Evolutionary conservation across 768 basidiomycete species (phyloP).

Genomic region (Tricholoma hemisulphureum): DNA sequence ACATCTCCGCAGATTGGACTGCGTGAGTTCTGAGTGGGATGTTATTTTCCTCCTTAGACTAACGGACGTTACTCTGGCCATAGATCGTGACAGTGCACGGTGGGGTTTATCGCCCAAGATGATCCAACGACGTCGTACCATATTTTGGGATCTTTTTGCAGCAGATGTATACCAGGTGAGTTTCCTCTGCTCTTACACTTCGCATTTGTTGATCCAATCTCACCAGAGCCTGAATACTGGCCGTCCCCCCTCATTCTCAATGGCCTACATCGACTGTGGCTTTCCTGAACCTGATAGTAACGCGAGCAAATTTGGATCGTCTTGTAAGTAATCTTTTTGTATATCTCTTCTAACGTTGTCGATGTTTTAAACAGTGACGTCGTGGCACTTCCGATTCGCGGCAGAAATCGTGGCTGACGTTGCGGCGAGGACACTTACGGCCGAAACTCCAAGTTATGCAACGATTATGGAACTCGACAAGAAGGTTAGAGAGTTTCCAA

Average conservation of each 20-base stretch:
- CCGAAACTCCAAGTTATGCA: conserved; percentile 61
- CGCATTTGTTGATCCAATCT: background rate
- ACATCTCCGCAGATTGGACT: conserved; percentile 51
- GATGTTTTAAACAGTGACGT: conserved; percentile 40
- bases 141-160: conserved; percentile 82
- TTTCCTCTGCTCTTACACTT: background rate
- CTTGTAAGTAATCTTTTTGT: conserved; percentile 27
- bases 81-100: conserved; percentile 64
- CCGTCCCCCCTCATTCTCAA: conserved; percentile 65
- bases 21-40: conserved; percentile 43
- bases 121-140: conserved; percentile 60
- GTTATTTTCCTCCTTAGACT: background rate
- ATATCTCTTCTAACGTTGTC: background rate
- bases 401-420: conserved; percentile 65
- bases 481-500: conserved; percentile 60
- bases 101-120: conserved; percentile 62
- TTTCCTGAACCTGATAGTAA: conserved; percentile 43
- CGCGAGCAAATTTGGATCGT: conserved; percentile 29
- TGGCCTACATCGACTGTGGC: conserved; percentile 66
- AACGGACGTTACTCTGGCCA: background rate
- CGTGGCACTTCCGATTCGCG: conserved; percentile 66
- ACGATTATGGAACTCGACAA: conserved; percentile 68
- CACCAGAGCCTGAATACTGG: conserved; percentile 65
- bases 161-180: conserved; percentile 66
- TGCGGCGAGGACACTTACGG: conserved; percentile 57